These are phyloP conservation scores for Pseudoturritis turrita DNA, from an alignment of 345 rosid species.

Conservation along the genomic window DNA sequence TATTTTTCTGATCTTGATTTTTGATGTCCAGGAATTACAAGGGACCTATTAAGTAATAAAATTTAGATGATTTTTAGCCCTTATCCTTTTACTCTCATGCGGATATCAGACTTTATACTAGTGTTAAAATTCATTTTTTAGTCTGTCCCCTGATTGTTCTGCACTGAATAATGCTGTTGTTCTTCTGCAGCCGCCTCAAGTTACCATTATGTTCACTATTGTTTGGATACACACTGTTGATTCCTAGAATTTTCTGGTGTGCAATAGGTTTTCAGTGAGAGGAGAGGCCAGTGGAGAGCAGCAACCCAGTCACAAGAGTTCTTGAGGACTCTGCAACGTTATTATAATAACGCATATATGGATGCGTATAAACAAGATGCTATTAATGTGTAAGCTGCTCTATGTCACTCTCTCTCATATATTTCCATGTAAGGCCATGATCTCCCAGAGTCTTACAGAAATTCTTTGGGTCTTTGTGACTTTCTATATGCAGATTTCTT, in stretches of 20 bases:
- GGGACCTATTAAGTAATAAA: not conserved
- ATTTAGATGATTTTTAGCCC: too few species aligned
- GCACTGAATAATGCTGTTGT: not conserved
- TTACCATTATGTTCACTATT: slow-evolving; percentile 8
- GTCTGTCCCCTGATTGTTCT: not conserved
- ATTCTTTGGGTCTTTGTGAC: not conserved
- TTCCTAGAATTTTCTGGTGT: slow-evolving; percentile 16
- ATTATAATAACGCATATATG: slow-evolving; percentile 94
- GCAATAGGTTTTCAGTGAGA: slow-evolving; percentile 79
- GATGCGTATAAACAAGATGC: slow-evolving; percentile 95
- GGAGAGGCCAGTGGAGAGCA: slow-evolving; percentile 98
- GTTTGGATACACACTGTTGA: slow-evolving; percentile 8
- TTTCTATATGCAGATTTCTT: slow-evolving; percentile 61
- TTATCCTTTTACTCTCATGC: not conserved
- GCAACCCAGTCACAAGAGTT: slow-evolving; percentile 99
- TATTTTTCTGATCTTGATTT: not conserved
- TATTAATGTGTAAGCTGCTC: slow-evolving; percentile 69
- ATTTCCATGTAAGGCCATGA: slow-evolving; percentile 10
- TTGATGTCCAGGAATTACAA: not conserved
- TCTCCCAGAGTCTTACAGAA: slow-evolving; percentile 1
- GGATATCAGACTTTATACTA: not conserved
- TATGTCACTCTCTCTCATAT: slow-evolving; percentile 5
- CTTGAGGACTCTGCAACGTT: slow-evolving; percentile 92
- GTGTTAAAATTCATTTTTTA: not conserved
- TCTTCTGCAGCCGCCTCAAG: not conserved